phyloP scores from a whole-genome alignment of 345 rosid species.

The Rhizophora mangle region DNA sequence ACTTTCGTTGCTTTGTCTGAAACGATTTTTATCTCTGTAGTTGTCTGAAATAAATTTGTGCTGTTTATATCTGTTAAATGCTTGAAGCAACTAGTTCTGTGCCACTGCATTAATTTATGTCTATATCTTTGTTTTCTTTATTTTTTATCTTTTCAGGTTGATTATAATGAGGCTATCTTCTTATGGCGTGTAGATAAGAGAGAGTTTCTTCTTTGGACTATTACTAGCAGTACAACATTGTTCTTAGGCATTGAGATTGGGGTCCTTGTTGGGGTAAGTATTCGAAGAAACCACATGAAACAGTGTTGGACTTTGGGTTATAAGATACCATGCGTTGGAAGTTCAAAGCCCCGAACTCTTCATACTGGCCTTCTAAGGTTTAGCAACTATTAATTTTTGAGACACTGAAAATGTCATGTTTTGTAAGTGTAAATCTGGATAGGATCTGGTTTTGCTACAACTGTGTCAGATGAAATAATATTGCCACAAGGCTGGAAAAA shows the following conservation, averaged over 20 bases:
- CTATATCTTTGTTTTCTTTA: conserved; percentile 13
- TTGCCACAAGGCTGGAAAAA: background rate
- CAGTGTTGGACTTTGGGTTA: background rate
- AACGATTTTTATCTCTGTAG: background rate
- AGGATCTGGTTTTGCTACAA: background rate
- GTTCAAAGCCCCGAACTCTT: background rate
- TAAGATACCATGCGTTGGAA: background rate
- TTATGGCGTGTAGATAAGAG: conserved; percentile 94
- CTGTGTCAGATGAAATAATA: background rate
- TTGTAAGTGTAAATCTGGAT: background rate
- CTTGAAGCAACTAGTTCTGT: background rate
- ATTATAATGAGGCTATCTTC: conserved; percentile 91
- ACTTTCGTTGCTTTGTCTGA: background rate
- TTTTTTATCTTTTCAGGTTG: conserved; percentile 60
- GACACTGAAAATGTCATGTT: background rate
- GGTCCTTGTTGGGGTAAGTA: conserved; percentile 91
- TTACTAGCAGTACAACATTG: conserved; percentile 74
- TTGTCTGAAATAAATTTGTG: background rate
- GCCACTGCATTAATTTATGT: background rate
- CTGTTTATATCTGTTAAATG: background rate
- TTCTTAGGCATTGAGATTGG: conserved; percentile 97
- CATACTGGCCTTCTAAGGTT: background rate
- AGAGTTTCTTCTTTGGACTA: conserved; percentile 93
- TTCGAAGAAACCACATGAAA: background rate
- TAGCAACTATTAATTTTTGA: background rate